Conservation (phyloP, 768 basidiomycete genomes). For the Trametes elegans region DNA sequence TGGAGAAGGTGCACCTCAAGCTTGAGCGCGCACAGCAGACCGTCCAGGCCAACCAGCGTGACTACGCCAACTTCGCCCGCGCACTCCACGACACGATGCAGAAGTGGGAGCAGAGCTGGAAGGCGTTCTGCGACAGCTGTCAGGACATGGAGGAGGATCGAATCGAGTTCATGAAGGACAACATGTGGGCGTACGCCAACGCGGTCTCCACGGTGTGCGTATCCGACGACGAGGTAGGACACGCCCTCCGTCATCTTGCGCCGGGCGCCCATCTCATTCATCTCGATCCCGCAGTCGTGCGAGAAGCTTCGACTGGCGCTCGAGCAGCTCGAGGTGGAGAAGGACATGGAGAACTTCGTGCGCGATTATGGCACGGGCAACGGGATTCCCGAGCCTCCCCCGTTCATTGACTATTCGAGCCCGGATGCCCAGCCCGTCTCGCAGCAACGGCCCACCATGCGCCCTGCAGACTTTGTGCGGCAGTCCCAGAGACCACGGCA, state of each 20-base stretch:
- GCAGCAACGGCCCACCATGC: conserved; percentile 53
- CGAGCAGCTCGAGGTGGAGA: conserved; percentile 85
- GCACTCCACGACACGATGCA: conserved; percentile 73
- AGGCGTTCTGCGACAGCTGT: conserved; percentile 87
- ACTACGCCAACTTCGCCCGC: conserved; percentile 85
- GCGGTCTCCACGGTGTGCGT: conserved; percentile 96
- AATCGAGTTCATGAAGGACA: conserved; percentile 93
- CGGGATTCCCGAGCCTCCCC: conserved; percentile 83
- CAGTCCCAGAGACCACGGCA: conserved; percentile 36
- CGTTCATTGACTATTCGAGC: conserved; percentile 79
- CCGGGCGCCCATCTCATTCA: neutral
- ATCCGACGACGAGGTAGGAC: conserved; percentile 84
- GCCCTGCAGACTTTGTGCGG: conserved; percentile 53
- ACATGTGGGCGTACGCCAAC: conserved; percentile 95
- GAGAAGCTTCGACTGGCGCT: conserved; percentile 84
- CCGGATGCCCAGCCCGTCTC: conserved; percentile 63
- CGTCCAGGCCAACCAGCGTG: conserved; percentile 87
- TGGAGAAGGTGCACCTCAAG: conserved; percentile 86
- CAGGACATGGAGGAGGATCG: conserved; percentile 96
- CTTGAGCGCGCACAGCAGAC: conserved; percentile 88
- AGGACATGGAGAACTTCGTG: conserved; percentile 89
- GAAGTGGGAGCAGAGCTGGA: conserved; percentile 96
- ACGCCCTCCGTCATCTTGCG: neutral
- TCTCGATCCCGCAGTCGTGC: conserved; percentile 61
- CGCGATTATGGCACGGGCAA: conserved; percentile 85